Base-by-base conservation (phyloP, 176 grass and related monocot genomes). In the Olyra latifolia region DNA sequence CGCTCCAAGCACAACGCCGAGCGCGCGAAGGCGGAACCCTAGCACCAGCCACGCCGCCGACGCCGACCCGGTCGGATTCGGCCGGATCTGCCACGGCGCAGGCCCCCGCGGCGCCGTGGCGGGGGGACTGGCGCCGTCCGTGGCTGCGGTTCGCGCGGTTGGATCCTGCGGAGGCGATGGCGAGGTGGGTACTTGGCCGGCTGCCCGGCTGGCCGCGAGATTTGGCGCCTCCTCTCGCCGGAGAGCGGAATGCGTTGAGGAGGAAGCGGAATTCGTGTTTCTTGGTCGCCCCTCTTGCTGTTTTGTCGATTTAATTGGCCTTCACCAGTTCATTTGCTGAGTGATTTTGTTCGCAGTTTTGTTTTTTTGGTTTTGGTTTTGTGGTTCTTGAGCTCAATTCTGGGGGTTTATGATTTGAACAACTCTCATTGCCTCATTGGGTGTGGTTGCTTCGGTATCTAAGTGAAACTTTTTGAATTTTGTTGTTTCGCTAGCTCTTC, bases 311-410 rank as follows among this genome's bases (percentile, higher is more conserved):
- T 72, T 17, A 38, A 3, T 73, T 38, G 24, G 70, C 14, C 14
- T 72, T 67, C 20, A 38, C 28, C 46, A 53, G 9, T 39, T 56
- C 3, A 30, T 32, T 73, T 5, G 29, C 29, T 55, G 28, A 6
- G 48, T 50, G 16, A 7, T 50, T 50, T 50, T 50, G 48, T 50
- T 19, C 5, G 16, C 48, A 50, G 0, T 50, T n/a, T 68, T 66
- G 11, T n/a, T 45, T 28, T 71, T 49, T 46, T 47, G 68, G 3
- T 27, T 48, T 71, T 49, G 43, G 16, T 73, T 71, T 55, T 50
- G 17, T 54, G 49, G 27, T 46, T 69, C 75, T 67, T 5, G 39
- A 65, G 24, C 35, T 78, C 67, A 84, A 62, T 71, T 79, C 8
- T 54, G 32, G 24, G 83, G 74, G 56, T 71, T 53, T 78, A 19